Percentiles rank a stretch among this genome's conserved stretches.
These are phyloP conservation scores for Litchi chinensis DNA, from an alignment of 345 rosid genomes.

Conservation along the genomic window DNA sequence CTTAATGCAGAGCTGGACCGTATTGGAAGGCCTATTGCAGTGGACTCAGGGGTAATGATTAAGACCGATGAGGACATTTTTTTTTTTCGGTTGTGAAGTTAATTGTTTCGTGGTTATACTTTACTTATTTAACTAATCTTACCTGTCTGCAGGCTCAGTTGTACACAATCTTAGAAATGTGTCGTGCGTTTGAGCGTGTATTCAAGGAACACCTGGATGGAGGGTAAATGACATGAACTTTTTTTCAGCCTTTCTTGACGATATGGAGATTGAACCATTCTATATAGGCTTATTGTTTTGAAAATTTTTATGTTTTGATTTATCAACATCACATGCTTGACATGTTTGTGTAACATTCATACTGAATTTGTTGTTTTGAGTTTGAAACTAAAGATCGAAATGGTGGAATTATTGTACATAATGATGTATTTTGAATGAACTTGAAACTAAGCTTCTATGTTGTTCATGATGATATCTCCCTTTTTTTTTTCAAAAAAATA, in stretches of 20 bases:
- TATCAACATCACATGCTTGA: constrained; percentile 5
- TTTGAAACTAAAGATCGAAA: neutral
- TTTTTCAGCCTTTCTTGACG: constrained; percentile 11
- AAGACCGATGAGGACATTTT: constrained; percentile 12
- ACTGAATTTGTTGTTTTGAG: neutral
- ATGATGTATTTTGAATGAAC: neutral
- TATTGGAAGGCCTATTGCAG: constrained; percentile 95
- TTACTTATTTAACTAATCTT: constrained; percentile 24
- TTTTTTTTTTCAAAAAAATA: neutral
- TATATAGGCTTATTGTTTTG: constrained; percentile 12
- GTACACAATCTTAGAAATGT: constrained; percentile 90
- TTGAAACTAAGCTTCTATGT: neutral
- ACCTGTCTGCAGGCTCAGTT: constrained; percentile 66
- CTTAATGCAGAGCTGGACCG: constrained; percentile 96
- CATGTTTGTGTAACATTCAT: neutral
- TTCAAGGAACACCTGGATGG: constrained; percentile 99
- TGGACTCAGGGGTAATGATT: constrained; percentile 93
- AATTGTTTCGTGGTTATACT: constrained; percentile 2
- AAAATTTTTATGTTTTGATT: constrained; percentile 11
- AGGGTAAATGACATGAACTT: constrained; percentile 58
- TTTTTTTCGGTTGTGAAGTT: constrained; percentile 20
- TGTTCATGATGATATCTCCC: neutral
- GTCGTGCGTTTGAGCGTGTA: constrained; percentile 97
- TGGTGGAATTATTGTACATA: neutral
- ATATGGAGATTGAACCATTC: constrained; percentile 9